Percentiles rank a stretch among this genome's conserved stretches.
phyloP scores from a whole-genome alignment of 2,329 filamentous ascomycete genomes.

The Cytospora piceae region DNA sequence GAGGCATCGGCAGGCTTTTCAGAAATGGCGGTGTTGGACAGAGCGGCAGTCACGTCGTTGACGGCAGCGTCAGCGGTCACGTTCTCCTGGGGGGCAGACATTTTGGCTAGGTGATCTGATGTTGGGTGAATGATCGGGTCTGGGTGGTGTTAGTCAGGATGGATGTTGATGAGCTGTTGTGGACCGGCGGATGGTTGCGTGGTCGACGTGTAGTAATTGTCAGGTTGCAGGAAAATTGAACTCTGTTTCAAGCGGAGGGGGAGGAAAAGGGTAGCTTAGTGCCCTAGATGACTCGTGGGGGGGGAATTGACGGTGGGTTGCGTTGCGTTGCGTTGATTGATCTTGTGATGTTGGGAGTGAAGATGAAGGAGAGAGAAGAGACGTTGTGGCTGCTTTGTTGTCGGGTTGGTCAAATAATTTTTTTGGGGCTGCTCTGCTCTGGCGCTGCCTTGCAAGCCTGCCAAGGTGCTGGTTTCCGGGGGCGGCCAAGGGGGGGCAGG shows the following conservation, averaged over 20 bases:
- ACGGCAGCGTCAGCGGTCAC: conserved; percentile 65
- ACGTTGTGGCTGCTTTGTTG: conserved; percentile 36
- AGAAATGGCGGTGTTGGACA: conserved; percentile 74
- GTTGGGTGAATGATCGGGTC: conserved; percentile 46
- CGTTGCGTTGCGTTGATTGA: conserved; percentile 41
- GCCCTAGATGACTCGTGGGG: conserved; percentile 69
- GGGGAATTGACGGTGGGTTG: conserved; percentile 43
- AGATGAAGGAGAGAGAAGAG: conserved; percentile 39
- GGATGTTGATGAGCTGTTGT: conserved; percentile 43
- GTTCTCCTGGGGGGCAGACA: conserved; percentile 83
- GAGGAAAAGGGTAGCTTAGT: conserved; percentile 83
- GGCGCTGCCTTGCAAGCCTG: conserved; percentile 1
- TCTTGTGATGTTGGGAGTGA: conserved; percentile 39
- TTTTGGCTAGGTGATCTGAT: conserved; percentile 58
- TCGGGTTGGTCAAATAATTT: conserved; percentile 42
- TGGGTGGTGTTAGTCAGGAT: conserved; percentile 41
- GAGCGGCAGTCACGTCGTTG: conserved; percentile 76
- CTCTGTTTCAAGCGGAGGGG: conserved; percentile 73
- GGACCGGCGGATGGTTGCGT: conserved; percentile 43
- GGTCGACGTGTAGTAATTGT: conserved; percentile 47
- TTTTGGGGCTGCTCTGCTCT: conserved; percentile 31
- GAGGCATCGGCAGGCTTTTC: conserved; percentile 72
- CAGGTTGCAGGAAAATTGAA: conserved; percentile 54
- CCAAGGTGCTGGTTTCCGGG: conserved; percentile 22
- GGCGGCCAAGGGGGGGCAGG: conserved; percentile 24